phyloP scores from a whole-genome alignment of 164 flowering plant species.

The Annona squamosa region DNA sequence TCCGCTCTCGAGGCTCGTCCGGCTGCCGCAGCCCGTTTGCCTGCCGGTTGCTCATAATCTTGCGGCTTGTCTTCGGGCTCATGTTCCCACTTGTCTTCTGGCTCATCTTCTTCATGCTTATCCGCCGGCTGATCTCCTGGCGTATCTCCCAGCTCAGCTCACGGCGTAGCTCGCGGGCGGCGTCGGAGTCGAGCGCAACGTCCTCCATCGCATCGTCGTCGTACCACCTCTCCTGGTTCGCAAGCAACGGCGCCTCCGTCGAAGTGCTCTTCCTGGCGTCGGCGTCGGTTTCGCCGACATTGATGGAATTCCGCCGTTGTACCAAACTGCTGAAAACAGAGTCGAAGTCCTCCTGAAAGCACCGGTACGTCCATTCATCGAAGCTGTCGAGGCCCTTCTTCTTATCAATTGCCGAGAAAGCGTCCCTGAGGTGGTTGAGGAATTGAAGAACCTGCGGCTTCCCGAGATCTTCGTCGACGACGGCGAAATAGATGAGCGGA shows the following conservation, averaged over 20 bases:
- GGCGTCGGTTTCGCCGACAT: constrained; percentile 20
- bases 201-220: neutral
- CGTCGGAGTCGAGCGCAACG: neutral
- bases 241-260: constrained; percentile 55
- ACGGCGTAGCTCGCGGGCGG: constrained; percentile 2
- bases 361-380: constrained; percentile 6
- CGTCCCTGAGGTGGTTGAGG: constrained; percentile 14
- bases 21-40: no score
- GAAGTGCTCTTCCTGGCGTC: constrained; percentile 15
- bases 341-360: constrained; percentile 18
- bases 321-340: constrained; percentile 16
- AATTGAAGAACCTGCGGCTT: constrained; percentile 13
- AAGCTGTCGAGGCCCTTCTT: neutral
- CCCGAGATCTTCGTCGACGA: constrained; percentile 13
- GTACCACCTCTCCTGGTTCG: constrained; percentile 18
- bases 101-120: no score
- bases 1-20: no score
- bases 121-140: no score
- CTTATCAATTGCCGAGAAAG: constrained; percentile 13
- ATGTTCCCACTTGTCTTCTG: no score
- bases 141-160: no score
- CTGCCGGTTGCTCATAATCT: no score
- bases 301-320: constrained; percentile 7
- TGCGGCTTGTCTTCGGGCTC: no score
- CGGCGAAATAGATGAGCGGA: constrained; percentile 21